These are phyloP conservation scores for Oryza meyeriana DNA, from an alignment of 176 grass and related monocot species.

Conservation along the genomic window DNA sequence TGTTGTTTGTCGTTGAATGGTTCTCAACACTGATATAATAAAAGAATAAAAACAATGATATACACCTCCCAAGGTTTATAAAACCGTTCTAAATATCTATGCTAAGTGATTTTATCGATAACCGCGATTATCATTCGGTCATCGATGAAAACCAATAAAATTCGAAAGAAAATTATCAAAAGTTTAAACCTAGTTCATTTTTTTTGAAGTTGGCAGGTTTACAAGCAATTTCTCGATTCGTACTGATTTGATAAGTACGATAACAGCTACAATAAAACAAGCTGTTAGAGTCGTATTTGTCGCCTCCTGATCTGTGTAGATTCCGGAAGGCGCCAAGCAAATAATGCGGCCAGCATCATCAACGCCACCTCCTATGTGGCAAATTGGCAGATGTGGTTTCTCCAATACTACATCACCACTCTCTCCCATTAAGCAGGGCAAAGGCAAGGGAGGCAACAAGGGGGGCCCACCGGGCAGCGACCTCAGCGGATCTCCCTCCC, in stretches of 20 bases:
- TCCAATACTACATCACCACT: no score
- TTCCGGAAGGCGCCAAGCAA: conserved; percentile 1
- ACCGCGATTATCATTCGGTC: no score
- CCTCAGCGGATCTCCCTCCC: conserved; percentile 13
- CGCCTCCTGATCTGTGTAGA: neutral
- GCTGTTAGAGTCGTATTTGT: fast-evolving
- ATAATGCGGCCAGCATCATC: neutral
- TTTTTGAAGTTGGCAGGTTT: no score
- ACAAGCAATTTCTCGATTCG: no score
- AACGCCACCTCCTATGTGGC: neutral
- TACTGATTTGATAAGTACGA: no score
- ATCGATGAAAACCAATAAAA: no score
- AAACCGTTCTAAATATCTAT: neutral
- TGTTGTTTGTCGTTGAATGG: neutral
- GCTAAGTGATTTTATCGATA: neutral
- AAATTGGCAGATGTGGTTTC: neutral
- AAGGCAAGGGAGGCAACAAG: neutral
- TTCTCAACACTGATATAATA: neutral
- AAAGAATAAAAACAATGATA: no score
- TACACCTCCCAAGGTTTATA: neutral
- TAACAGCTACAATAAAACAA: no score
- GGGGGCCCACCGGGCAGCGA: neutral
- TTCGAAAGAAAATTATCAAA: no score
- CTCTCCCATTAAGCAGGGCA: no score
- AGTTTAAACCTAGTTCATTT: no score